A percentile compares a stretch with the other conserved stretches of the same genome.
Evolutionary conservation across 305 asterid genomes (phyloP).

Genomic region (Rubia peregrina): DNA sequence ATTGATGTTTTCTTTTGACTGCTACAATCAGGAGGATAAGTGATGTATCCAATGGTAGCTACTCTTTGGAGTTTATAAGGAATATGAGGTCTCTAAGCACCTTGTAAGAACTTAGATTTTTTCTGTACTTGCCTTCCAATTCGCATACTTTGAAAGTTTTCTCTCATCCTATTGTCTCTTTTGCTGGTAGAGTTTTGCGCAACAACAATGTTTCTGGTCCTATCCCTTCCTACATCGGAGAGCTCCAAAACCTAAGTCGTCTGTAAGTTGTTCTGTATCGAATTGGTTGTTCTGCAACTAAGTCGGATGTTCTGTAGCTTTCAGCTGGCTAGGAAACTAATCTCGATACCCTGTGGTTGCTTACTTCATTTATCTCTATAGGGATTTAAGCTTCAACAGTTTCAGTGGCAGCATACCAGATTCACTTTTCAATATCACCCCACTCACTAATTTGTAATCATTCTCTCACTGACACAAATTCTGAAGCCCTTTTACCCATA

Average conservation of each 20-base stretch:
- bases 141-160: conserved; percentile 5
- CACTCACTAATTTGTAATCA: conserved; percentile 51
- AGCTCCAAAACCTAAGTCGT: conserved; percentile 29
- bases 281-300: not conserved
- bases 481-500: not conserved
- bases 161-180: not conserved
- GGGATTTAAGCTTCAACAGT: conserved; percentile 87
- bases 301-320: not conserved
- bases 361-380: conserved; percentile 22
- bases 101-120: conserved; percentile 41
- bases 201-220: conserved; percentile 74
- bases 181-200: conserved; percentile 50
- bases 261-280: conserved; percentile 40
- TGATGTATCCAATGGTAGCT: conserved; percentile 56
- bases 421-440: conserved; percentile 38
- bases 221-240: conserved; percentile 42
- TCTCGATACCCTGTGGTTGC: not conserved
- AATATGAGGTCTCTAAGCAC: conserved; percentile 44
- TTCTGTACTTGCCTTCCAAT: not conserved
- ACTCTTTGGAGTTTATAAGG: conserved; percentile 58
- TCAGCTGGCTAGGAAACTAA: not conserved
- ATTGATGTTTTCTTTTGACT: conserved; percentile 14
- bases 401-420: conserved; percentile 53
- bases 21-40: conserved; percentile 49
- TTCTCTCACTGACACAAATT: conserved; percentile 6